A percentile compares a stretch with the other conserved stretches of the same genome.
Evolutionary conservation across 805 yeast species (phyloP).

Genomic region (Jamesozyma rosinii): DNA sequence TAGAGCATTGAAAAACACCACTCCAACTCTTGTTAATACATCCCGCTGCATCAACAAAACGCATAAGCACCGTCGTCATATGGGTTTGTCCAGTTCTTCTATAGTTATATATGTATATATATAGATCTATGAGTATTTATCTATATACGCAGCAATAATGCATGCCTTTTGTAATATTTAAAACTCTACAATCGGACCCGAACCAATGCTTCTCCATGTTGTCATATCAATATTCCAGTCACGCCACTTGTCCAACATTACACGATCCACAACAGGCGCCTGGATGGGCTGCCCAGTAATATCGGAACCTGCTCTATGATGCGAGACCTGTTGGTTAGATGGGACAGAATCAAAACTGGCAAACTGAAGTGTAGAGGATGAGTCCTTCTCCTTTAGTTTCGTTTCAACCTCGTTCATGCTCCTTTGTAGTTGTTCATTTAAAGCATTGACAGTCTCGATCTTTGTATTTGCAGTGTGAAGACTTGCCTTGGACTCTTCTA

Average conservation of each 20-base stretch:
- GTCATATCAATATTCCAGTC: conserved; percentile 85
- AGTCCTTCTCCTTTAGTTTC: conserved; percentile 1
- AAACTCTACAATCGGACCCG: conserved; percentile 50
- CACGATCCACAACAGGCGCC: conserved; percentile 33
- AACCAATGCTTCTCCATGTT: conserved; percentile 62
- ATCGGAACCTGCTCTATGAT: background rate
- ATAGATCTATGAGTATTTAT: too few species aligned
- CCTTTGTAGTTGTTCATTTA: conserved; percentile 19
- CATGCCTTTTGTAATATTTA: conserved; percentile 10
- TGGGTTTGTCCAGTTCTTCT: background rate
- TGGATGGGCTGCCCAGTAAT: background rate
- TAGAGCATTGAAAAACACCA: too few species aligned
- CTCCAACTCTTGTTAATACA: too few species aligned
- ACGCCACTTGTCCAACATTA: conserved; percentile 63
- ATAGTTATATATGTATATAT: conserved; percentile 1
- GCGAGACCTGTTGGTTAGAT: background rate
- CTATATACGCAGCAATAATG: background rate
- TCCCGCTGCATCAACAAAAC: too few species aligned
- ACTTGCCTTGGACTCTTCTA: conserved; percentile 15
- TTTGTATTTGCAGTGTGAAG: conserved; percentile 1
- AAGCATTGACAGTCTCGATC: background rate
- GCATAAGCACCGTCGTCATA: too few species aligned
- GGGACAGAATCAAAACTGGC: conserved; percentile 11
- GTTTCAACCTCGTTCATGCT: conserved; percentile 9
- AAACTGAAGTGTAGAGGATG: conserved; percentile 8